phyloP scores from a whole-genome alignment of 208 protist genomes.

The Trypanosoma platydactyli region DNA sequence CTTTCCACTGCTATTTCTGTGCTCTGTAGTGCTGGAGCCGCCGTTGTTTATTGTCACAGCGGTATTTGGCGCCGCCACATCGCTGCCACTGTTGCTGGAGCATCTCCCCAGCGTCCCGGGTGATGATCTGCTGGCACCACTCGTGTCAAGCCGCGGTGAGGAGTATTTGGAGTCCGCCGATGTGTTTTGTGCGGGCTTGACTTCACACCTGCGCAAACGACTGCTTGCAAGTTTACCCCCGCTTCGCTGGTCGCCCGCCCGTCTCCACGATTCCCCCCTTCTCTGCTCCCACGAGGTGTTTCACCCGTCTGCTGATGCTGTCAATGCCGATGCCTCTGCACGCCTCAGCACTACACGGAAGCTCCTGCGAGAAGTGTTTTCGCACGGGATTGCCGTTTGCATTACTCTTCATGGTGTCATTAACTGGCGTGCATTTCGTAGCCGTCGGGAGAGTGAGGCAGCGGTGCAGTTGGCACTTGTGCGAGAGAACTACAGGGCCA shows the following conservation, averaged over 20 bases:
- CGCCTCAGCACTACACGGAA: neutral
- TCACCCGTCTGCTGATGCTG: neutral
- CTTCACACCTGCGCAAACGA: neutral
- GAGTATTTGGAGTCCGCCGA: neutral
- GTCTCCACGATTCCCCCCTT: conserved; percentile 2
- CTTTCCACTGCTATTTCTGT: conserved; percentile 22
- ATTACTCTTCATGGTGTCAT: neutral
- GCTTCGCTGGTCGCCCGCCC: conserved; percentile 1
- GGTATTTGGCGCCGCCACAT: neutral
- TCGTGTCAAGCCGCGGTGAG: neutral
- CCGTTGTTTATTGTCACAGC: conserved; percentile 18
- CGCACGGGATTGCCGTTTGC: neutral
- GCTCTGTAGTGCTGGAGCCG: conserved; percentile 25
- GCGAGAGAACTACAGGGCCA: conserved; percentile 7
- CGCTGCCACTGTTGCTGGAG: conserved; percentile 3
- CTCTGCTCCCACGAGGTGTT: conserved; percentile 19
- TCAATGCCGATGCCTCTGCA: neutral
- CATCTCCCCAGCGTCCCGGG: conserved; percentile 13
- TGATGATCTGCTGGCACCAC: neutral
- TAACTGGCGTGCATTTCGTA: conserved; percentile 3
- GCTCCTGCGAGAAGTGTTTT: neutral
- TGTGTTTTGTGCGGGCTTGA: conserved; percentile 1
- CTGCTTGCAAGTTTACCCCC: conserved; percentile 11
- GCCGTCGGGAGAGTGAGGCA: conserved; percentile 1
- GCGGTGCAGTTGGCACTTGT: conserved; percentile 15